A percentile compares a stretch with the other conserved stretches of the same genome.
These are phyloP conservation scores for Diaporthe capsici DNA, from an alignment of 2,329 filamentous ascomycete genomes.

Conservation along the genomic window DNA sequence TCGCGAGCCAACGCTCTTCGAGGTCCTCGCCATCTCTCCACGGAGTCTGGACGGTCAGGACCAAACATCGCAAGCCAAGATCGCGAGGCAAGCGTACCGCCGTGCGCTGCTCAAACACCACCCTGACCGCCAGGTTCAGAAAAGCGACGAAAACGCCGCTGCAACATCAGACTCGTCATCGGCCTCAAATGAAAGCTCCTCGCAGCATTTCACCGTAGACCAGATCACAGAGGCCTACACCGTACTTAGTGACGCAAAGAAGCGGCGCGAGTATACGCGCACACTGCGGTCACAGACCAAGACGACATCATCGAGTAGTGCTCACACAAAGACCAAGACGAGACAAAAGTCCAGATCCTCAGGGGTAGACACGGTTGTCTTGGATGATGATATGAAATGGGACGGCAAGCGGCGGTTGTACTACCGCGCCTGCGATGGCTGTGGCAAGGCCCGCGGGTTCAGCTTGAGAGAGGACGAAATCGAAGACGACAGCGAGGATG, in stretches of 20 bases:
- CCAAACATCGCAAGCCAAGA: slow-evolving; percentile 51
- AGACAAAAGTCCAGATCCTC: slow-evolving; percentile 44
- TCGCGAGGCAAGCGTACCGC: slow-evolving; percentile 61
- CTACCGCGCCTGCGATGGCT: slow-evolving; percentile 58
- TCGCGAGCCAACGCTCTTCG: slow-evolving; percentile 57
- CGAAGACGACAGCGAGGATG: slow-evolving; percentile 38
- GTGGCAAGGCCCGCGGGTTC: slow-evolving; percentile 48
- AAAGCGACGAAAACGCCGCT: slow-evolving; percentile 32
- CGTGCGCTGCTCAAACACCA: slow-evolving; percentile 62
- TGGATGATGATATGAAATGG: slow-evolving; percentile 59
- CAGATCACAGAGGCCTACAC: slow-evolving; percentile 35
- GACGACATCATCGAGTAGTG: slow-evolving; percentile 41
- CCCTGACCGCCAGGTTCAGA: slow-evolving; percentile 55
- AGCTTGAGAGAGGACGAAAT: slow-evolving; percentile 42
- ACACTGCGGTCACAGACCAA: slow-evolving; percentile 20
- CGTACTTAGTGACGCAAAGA: slow-evolving; percentile 22
- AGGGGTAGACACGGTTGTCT: slow-evolving; percentile 59
- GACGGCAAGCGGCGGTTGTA: slow-evolving; percentile 55
- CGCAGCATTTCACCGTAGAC: slow-evolving; percentile 38
- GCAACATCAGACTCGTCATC: slow-evolving; percentile 11
- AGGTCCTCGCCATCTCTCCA: slow-evolving; percentile 59
- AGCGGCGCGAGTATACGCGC: slow-evolving; percentile 27
- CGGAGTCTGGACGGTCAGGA: slow-evolving; percentile 52
- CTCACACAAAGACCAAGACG: background rate
- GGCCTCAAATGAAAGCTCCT: background rate